These are phyloP conservation scores for Physcomitrellopsis africana DNA, from an alignment of 225 moss, liverwort and hornwort genomes.

Conservation along the genomic window DNA sequence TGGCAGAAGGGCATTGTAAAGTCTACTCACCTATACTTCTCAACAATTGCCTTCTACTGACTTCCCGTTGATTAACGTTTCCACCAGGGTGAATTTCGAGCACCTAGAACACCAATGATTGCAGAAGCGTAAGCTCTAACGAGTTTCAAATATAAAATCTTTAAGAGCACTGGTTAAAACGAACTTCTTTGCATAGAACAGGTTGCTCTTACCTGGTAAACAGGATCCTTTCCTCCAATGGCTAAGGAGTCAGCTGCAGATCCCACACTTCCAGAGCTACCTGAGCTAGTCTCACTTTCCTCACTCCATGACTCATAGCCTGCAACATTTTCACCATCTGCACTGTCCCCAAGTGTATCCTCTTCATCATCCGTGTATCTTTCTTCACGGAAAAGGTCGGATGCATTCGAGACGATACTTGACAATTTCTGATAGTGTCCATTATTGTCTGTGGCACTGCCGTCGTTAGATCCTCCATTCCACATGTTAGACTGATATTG, in stretches of 20 bases:
- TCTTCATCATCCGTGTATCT: conserved; percentile 21
- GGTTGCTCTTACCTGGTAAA: conserved; percentile 49
- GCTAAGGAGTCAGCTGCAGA: conserved; percentile 64
- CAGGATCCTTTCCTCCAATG: conserved; percentile 70
- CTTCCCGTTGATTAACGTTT: conserved; percentile 52
- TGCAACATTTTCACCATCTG: conserved; percentile 27
- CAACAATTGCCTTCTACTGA: conserved; percentile 64
- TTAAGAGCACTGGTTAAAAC: neutral
- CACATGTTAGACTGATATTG: conserved; percentile 13
- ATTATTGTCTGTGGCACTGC: conserved; percentile 15
- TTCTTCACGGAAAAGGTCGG: conserved; percentile 45
- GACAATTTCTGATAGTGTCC: conserved; percentile 33
- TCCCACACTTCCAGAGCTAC: conserved; percentile 36
- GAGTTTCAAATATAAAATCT: neutral
- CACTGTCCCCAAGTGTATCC: neutral
- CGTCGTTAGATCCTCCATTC: conserved; percentile 10
- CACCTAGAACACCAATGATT: conserved; percentile 41
- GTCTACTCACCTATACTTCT: conserved; percentile 55
- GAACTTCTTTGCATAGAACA: neutral
- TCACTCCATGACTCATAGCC: conserved; percentile 47
- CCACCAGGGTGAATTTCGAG: conserved; percentile 67
- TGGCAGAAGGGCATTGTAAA: conserved; percentile 4
- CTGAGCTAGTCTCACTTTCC: conserved; percentile 40
- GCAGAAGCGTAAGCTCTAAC: conserved; percentile 20
- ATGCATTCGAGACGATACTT: conserved; percentile 23